Evolutionary conservation across 2,329 filamentous ascomycete species (phyloP), one percentile per base, ranked within the genome.

Genomic region (Sphaerulina musiva): DNA sequence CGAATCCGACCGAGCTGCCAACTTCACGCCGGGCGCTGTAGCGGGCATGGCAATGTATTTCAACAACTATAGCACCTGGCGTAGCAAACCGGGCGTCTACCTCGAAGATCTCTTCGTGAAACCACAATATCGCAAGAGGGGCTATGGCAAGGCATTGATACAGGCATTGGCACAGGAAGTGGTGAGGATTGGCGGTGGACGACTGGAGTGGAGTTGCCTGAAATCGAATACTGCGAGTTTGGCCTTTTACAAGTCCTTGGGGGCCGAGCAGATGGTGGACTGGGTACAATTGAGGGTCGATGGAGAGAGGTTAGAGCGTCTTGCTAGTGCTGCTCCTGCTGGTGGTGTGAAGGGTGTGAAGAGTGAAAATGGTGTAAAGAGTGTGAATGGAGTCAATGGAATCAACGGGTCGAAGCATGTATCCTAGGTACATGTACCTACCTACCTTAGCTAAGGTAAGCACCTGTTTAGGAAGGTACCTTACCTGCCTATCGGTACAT

Each of bases 51-150:
- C 90, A 1, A 73, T 96, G 40, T 96, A 90, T 74, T 97, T 95
- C 71, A 90, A 92, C 78, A 97, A 92, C 73, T 97, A 95, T 74
- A 89, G 85, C 67, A 96, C 92, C 0, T 97, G 93, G 93, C 82
- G 87, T 7, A 82, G 87, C n/a, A 81, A 81, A 44, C 83, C 91
- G 0, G 92, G 92, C 2, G 87, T 98, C 66, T 95, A 95, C 71
- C 83, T 97, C 38, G 92, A 97, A 71, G 92, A 97, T 68, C 76
- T 97, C n/a, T 95, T 85, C 66, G 89, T 98, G 40, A 78, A 83
- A 62, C 79, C 83, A 1, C 74, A 75, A 43, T 83, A 86, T 64
- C 78, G 93, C 3, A 84, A 84, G 34, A 81, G 81, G 57, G 91
- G 91, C 0, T 95, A 92, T 68, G 92, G 91, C 39, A 87, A 85